phyloP scores from a whole-genome alignment of 768 basidiomycete genomes.

The Tricholoma saponaceum region DNA sequence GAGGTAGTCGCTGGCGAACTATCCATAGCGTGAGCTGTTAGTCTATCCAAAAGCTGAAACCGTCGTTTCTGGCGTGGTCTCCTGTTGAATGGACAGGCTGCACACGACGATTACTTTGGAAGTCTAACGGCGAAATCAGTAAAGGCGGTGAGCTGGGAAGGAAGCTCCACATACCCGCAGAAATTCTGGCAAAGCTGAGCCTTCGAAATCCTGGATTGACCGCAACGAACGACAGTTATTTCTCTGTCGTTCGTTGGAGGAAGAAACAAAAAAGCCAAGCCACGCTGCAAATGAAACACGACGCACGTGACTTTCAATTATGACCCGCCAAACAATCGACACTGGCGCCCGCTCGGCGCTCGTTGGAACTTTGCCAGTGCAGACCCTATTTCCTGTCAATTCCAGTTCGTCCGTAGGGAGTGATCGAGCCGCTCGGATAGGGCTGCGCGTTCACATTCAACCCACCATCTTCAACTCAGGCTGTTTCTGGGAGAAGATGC shows the following conservation, averaged over 20 bases:
- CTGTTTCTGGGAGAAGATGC: too few species aligned
- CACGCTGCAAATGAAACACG: not conserved
- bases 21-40: not conserved
- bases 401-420: too few species aligned
- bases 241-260: not conserved
- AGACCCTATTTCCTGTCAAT: too few species aligned
- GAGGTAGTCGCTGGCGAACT: not conserved
- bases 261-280: not conserved
- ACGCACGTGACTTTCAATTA: not conserved
- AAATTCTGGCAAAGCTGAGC: not conserved
- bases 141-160: not conserved
- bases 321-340: too few species aligned
- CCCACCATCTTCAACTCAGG: too few species aligned
- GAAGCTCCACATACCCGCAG: not conserved
- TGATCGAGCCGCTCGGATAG: not conserved
- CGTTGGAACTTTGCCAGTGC: too few species aligned
- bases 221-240: not conserved
- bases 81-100: not conserved
- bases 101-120: not conserved
- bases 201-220: not conserved
- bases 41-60: not conserved
- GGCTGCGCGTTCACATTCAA: not conserved
- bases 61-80: not conserved
- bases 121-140: not conserved
- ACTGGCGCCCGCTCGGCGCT: not conserved